These are phyloP conservation scores for Aspergillus intermedius DNA, from an alignment of 2,329 filamentous ascomycete genomes.

Conservation along the genomic window DNA sequence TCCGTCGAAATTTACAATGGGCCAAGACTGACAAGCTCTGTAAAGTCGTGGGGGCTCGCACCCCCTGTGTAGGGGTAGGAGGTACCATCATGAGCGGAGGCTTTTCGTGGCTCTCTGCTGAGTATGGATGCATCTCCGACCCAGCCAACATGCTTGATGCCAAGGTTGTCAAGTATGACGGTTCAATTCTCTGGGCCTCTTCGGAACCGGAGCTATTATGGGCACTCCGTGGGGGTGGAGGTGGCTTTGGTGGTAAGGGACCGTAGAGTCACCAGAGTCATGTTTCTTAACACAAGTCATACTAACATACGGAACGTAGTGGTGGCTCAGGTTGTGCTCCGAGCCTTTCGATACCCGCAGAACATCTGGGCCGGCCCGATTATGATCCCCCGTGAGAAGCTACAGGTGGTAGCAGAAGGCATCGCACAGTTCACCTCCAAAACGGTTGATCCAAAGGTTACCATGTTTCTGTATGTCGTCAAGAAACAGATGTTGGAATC, in stretches of 20 bases:
- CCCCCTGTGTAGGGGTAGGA: slow-evolving; percentile 35
- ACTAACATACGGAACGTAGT: neutral
- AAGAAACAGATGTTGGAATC: slow-evolving; percentile 5
- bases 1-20: too few relatives aligned
- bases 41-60: slow-evolving; percentile 28
- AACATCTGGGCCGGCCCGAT: slow-evolving; percentile 10
- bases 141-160: slow-evolving; percentile 37
- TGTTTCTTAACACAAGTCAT: neutral
- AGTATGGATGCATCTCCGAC: slow-evolving; percentile 35
- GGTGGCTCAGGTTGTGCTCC: slow-evolving; percentile 1
- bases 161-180: slow-evolving; percentile 33
- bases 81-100: slow-evolving; percentile 34
- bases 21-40: neutral
- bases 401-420: slow-evolving; percentile 2
- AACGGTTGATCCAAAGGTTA: slow-evolving; percentile 3
- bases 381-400: slow-evolving; percentile 7
- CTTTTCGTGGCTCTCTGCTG: slow-evolving; percentile 34
- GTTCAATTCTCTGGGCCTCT: slow-evolving; percentile 32
- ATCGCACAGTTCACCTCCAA: slow-evolving; percentile 2
- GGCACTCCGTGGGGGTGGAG: slow-evolving; percentile 37
- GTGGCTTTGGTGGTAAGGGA: slow-evolving; percentile 17
- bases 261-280: neutral
- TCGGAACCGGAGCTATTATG: slow-evolving; percentile 36
- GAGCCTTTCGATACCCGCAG: slow-evolving; percentile 7
- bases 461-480: slow-evolving; percentile 10